Percentiles rank a stretch among this genome's conserved stretches.
Conservation (phyloP, 2,329 filamentous ascomycete species). For the Didymella segeticola region DNA sequence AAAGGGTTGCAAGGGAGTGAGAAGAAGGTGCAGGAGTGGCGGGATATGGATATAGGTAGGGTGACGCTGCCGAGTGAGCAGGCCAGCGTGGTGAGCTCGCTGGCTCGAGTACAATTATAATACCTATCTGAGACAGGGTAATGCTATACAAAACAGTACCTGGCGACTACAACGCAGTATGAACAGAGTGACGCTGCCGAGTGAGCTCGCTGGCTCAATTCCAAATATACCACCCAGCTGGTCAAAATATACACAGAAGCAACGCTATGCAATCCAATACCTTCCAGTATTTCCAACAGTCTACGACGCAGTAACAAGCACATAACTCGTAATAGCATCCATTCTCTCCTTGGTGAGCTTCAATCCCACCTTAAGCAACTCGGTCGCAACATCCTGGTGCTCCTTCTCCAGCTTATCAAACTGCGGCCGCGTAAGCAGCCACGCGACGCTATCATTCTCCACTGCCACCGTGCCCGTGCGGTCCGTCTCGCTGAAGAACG, state of each 20-base stretch:
- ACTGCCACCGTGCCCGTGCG: slow-evolving; percentile 86
- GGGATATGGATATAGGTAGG: slow-evolving; percentile 1
- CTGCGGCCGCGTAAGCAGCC: slow-evolving; percentile 74
- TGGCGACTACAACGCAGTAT: too few relatives aligned
- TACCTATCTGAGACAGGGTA: too few relatives aligned
- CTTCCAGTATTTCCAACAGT: neutral
- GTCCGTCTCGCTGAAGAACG: slow-evolving; percentile 91
- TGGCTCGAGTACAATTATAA: neutral
- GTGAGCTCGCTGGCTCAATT: too few relatives aligned
- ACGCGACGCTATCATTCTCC: slow-evolving; percentile 81
- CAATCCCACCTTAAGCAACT: slow-evolving; percentile 84
- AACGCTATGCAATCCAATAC: neutral
- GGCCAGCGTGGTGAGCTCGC: neutral
- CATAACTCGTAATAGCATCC: slow-evolving; percentile 66
- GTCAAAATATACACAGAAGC: too few relatives aligned
- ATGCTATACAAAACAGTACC: too few relatives aligned
- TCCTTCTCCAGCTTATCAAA: slow-evolving; percentile 77
- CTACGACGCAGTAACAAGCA: slow-evolving; percentile 44
- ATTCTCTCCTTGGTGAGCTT: slow-evolving; percentile 96
- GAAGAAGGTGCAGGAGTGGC: slow-evolving; percentile 13
- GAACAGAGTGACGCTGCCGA: too few relatives aligned
- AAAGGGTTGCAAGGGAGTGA: slow-evolving; percentile 11
- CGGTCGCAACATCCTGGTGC: slow-evolving; percentile 78
- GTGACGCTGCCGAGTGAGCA: neutral
- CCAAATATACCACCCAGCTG: too few relatives aligned